These are phyloP conservation scores for Fusarium sp. DNA, from an alignment of 2,329 filamentous ascomycete species.

Conservation along the genomic window DNA sequence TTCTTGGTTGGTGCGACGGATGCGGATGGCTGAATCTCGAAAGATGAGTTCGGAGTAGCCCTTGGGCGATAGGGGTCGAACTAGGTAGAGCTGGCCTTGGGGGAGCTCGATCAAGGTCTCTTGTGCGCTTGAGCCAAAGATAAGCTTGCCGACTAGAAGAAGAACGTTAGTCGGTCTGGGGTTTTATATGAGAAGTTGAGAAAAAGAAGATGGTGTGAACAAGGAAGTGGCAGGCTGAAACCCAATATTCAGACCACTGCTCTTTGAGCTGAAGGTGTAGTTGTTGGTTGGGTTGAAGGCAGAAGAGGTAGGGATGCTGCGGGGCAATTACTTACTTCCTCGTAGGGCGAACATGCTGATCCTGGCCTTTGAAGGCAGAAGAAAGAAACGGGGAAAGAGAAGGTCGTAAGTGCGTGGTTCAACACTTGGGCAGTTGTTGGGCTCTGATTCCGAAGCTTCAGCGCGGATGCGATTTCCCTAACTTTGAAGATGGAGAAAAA, in stretches of 20 bases:
- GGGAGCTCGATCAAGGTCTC: slow-evolving; percentile 94
- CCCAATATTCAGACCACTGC: background rate
- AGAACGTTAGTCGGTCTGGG: slow-evolving; percentile 27
- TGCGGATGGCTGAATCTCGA: slow-evolving; percentile 92
- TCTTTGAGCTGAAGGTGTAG: slow-evolving; percentile 16
- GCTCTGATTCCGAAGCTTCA: slow-evolving; percentile 14
- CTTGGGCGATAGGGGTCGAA: slow-evolving; percentile 93
- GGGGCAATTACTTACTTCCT: slow-evolving; percentile 51
- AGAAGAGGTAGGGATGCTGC: slow-evolving; percentile 35
- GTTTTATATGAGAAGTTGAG: background rate
- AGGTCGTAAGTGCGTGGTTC: slow-evolving; percentile 9
- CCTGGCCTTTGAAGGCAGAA: slow-evolving; percentile 19
- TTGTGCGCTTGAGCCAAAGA: slow-evolving; percentile 88
- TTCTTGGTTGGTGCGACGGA: slow-evolving; percentile 92
- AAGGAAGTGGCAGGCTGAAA: slow-evolving; percentile 4
- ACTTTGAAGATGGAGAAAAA: slow-evolving; percentile 8
- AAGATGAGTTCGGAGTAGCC: slow-evolving; percentile 99
- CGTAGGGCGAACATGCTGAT: slow-evolving; percentile 55
- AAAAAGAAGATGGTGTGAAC: background rate
- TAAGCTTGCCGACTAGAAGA: slow-evolving; percentile 82
- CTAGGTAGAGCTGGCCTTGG: slow-evolving; percentile 96
- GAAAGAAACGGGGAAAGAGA: slow-evolving; percentile 4
- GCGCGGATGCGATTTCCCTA: slow-evolving; percentile 5
- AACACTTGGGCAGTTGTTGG: background rate
- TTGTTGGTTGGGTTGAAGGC: slow-evolving; percentile 30